Evolutionary conservation across 768 basidiomycete genomes (phyloP), one percentile per base, ranked within the genome.

Genomic region (Lentinula sp.): DNA sequence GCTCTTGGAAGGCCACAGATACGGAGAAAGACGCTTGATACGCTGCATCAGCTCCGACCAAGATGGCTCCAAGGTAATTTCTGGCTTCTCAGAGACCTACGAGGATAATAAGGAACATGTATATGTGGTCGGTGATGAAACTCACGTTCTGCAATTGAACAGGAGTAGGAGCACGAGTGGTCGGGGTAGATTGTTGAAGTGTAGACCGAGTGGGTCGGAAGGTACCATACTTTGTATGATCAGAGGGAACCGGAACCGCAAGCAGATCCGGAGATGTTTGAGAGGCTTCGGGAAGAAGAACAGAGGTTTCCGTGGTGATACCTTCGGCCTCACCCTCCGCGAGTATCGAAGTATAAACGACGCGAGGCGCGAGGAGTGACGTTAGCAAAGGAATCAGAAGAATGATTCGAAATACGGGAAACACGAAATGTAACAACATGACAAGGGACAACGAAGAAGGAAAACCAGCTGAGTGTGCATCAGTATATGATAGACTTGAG

Each of bases 1-100:
- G 63, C 77, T 82, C 64, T 85, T 88, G 37, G 80, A 79, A 5
- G 94, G 94, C 93, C 93, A 96, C 8, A 96, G 83, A 73, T 90
- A 89, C 1, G 93, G 94, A 13, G 80, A 72, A 45, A 96, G 77
- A 51, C 82, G 83, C 52, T 76, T 75, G 61, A 95, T 74, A 48
- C 93, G 85, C 15, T 70, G 75, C 73, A 81, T 79, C 40, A 92
- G 75, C 70, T 92, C 90, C 21, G 74, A 65, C 88, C 89, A 93
- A 5, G 86, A 81, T 8, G 89, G 86, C 61, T 90, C 86, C 23
- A 82, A 73, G 3, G 78, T 70, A 42, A 85, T 74, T 64, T 87
- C 81, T 53, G 82, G 76, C 71, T 84, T 80, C 18, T 67, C 46
- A 67, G 76, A 72, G 59, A 70, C 43, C 78, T 81, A 56, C 42